Conservation (phyloP, 2,329 filamentous ascomycete species). For the Bisporella sp. region DNA sequence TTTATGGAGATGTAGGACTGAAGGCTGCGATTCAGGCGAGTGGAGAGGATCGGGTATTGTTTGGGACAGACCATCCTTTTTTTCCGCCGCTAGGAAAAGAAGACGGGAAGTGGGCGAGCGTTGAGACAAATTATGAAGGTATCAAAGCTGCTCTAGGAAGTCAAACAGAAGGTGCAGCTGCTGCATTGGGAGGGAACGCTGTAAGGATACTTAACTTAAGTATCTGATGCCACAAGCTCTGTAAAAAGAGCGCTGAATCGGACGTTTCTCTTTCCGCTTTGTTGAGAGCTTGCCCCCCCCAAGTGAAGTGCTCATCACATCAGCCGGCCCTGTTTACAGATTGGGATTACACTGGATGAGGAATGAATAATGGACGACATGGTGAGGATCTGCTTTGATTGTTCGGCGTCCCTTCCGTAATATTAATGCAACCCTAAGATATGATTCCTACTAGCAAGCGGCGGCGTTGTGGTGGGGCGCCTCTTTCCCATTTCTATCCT, state of each 20-base stretch:
- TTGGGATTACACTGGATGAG: too few relatives aligned
- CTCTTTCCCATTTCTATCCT: too few relatives aligned
- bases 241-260: not conserved
- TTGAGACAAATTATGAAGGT: slow-evolving; percentile 49
- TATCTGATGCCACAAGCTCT: slow-evolving; percentile 2
- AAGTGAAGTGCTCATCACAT: too few relatives aligned
- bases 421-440: too few relatives aligned
- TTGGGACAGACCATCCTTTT: slow-evolving; percentile 79
- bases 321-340: too few relatives aligned
- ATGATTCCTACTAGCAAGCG: too few relatives aligned
- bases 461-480: too few relatives aligned
- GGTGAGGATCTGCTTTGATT: too few relatives aligned
- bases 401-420: too few relatives aligned
- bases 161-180: slow-evolving; percentile 38
- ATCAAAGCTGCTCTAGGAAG: slow-evolving; percentile 45
- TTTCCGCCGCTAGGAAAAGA: slow-evolving; percentile 69
- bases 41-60: slow-evolving; percentile 65
- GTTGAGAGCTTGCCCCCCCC: too few relatives aligned
- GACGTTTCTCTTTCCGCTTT: too few relatives aligned
- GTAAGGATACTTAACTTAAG: slow-evolving; percentile 39
- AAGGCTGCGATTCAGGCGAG: slow-evolving; percentile 63
- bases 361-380: too few relatives aligned
- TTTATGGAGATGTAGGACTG: slow-evolving; percentile 70
- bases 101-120: slow-evolving; percentile 62
- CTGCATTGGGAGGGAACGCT: slow-evolving; percentile 54